Base-by-base conservation (phyloP, 441 rosid species). In the Pelargonium myrrhifolium region DNA sequence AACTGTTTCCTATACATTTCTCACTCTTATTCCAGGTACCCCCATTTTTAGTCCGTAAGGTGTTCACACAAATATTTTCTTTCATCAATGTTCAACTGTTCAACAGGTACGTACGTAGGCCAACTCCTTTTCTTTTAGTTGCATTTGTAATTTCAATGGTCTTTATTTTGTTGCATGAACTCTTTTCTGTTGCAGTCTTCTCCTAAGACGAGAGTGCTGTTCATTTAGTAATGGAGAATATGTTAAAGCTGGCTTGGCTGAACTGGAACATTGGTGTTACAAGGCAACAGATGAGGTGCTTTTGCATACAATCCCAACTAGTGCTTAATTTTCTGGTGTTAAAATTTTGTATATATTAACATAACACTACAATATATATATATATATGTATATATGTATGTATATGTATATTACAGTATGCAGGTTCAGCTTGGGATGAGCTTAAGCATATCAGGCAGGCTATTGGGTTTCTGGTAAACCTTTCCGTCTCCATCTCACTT, bases 211-310 rank as follows among this genome's bases (percentile, higher is more conserved):
- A 59, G 99, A 96, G 73, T 92, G 99, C 65, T 96, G 99, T 72
- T 92, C 98, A 17, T 96, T 96, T 76, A 92, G 98, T 76, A 96
- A 96, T 67, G 99, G 99, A 0, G 99, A 96, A 76, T 92, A 96
- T 58, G 98, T 92, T 9, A 96, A 92, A 79, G 88, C 98, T 18
- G 99, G 99, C 68, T 75, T 95, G 73, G 93, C 95, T 71, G 99
- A 95, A 80, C 75, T 95, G 77, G 99, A 95, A 75, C 92, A 92
- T 64, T 95, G 97, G 99, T 92, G 98, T 77, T 87, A 84, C 72
- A 85, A 86, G 66, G 98, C 98, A 76, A 95, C 98, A 3, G 96
- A 95, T 71, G 98, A n/a, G n/a, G n/a, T n/a, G n/a, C n/a, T n/a
- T n/a, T n/a, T n/a, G n/a, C n/a, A n/a, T n/a, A n/a, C n/a, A n/a